Conservation (phyloP, 2,329 filamentous ascomycete species). For the Penicillium sp. region DNA sequence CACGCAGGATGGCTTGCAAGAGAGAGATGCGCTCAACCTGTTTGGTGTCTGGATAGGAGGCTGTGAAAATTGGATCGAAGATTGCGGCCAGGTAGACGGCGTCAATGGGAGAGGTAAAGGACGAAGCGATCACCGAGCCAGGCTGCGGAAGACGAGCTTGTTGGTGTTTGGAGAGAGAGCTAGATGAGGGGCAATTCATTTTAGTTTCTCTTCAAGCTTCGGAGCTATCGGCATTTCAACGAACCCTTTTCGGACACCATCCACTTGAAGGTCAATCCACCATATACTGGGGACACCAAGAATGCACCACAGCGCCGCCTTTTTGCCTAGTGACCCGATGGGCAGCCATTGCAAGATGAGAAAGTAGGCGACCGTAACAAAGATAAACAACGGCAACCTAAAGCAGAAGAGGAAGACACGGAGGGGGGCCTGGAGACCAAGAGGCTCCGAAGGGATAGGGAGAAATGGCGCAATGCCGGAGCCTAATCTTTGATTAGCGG, state of each 20-base stretch:
- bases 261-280: constrained; percentile 98
- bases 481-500: constrained; percentile 56
- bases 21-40: constrained; percentile 79
- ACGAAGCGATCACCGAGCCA: constrained; percentile 82
- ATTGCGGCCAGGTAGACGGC: constrained; percentile 92
- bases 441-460: constrained; percentile 70
- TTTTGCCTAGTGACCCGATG: constrained; percentile 69
- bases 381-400: constrained; percentile 77
- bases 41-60: constrained; percentile 75
- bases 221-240: too few relatives aligned
- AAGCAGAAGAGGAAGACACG: constrained; percentile 76
- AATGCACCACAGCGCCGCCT: constrained; percentile 84
- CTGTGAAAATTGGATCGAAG: constrained; percentile 93
- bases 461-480: constrained; percentile 97
- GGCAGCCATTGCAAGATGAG: constrained; percentile 81
- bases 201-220: too few relatives aligned
- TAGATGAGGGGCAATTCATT: constrained; percentile 28
- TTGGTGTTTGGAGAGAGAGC: constrained; percentile 73
- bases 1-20: constrained; percentile 72
- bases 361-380: constrained; percentile 73
- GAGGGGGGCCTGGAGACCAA: constrained; percentile 65
- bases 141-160: constrained; percentile 75
- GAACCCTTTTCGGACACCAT: constrained; percentile 89
- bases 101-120: constrained; percentile 91
- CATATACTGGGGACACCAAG: constrained; percentile 89